Evolutionary conservation across 306 rosid species (phyloP).

Genomic region (Quercus gilva): DNA sequence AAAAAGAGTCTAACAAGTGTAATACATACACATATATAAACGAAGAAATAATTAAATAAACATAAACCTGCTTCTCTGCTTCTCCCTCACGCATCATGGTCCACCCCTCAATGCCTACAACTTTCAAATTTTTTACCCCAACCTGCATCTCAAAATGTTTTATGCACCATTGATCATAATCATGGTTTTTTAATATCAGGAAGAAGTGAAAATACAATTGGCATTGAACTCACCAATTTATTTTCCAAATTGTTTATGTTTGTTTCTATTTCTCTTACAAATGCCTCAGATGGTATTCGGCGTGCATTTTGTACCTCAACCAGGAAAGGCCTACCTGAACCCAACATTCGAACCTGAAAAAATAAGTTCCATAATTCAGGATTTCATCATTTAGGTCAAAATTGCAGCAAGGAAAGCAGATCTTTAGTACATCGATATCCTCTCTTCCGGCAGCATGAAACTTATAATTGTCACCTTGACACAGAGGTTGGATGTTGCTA

Average conservation of each 20-base stretch:
- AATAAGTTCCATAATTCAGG: conserved; percentile 24
- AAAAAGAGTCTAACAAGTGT: too few relatives aligned
- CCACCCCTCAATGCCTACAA: conserved; percentile 73
- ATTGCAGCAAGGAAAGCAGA: conserved; percentile 14
- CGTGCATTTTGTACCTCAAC: conserved; percentile 83
- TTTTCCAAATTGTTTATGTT: conserved; percentile 55
- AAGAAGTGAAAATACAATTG: conserved; percentile 12
- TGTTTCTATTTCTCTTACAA: conserved; percentile 48
- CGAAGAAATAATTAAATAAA: neutral
- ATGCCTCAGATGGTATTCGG: conserved; percentile 51
- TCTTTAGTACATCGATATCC: conserved; percentile 75
- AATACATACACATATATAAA: too few relatives aligned
- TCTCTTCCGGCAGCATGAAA: conserved; percentile 98
- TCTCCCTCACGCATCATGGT: conserved; percentile 86
- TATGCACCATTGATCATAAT: neutral
- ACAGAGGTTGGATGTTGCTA: conserved; percentile 56
- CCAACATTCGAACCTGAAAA: conserved; percentile 86
- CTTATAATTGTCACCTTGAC: conserved; percentile 78
- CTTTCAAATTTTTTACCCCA: conserved; percentile 74
- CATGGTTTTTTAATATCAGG: neutral
- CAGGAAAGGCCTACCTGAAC: conserved; percentile 92
- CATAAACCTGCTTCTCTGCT: conserved; percentile 85
- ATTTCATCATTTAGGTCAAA: conserved; percentile 20
- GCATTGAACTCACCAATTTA: conserved; percentile 60
- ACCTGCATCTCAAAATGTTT: conserved; percentile 46